Conservation (phyloP, 2,329 filamentous ascomycete species). For the Phaeophleospora eucalypticola region DNA sequence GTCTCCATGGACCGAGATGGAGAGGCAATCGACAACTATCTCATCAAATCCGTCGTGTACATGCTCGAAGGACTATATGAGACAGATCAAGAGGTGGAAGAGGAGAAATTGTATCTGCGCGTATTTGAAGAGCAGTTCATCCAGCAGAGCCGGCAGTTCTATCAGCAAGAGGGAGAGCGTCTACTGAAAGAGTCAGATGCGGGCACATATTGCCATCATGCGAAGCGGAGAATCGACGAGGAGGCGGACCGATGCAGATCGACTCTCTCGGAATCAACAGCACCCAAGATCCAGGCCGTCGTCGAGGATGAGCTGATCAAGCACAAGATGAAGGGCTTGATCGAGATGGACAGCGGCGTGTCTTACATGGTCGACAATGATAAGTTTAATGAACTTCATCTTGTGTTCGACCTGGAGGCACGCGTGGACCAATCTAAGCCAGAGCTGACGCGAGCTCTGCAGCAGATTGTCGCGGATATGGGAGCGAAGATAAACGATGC, state of each 20-base stretch:
- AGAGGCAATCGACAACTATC: constrained; percentile 76
- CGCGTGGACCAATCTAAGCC: constrained; percentile 72
- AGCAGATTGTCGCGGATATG: constrained; percentile 71
- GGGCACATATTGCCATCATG: constrained; percentile 73
- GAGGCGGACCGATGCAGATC: constrained; percentile 79
- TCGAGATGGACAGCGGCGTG: constrained; percentile 82
- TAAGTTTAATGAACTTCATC: constrained; percentile 69
- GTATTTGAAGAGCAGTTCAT: constrained; percentile 79
- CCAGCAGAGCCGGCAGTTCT: constrained; percentile 66
- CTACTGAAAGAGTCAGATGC: constrained; percentile 76
- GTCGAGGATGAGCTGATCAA: constrained; percentile 78
- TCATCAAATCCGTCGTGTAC: constrained; percentile 76
- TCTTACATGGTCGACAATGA: constrained; percentile 91
- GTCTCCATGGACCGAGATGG: constrained; percentile 89
- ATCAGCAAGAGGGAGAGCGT: constrained; percentile 67
- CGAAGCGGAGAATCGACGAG: constrained; percentile 69
- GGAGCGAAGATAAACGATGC: constrained; percentile 78
- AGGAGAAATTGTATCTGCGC: constrained; percentile 76
- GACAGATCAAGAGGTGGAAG: constrained; percentile 69
- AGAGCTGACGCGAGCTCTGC: constrained; percentile 66
- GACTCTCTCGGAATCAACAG: constrained; percentile 69
- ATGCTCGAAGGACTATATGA: constrained; percentile 92
- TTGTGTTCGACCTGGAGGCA: constrained; percentile 73
- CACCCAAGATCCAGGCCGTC: constrained; percentile 68
- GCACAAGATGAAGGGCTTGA: constrained; percentile 72